Evolutionary conservation across 2,329 filamentous ascomycete genomes (phyloP), one percentile per base, ranked within the genome.

Genomic region (Penicillium sp.): DNA sequence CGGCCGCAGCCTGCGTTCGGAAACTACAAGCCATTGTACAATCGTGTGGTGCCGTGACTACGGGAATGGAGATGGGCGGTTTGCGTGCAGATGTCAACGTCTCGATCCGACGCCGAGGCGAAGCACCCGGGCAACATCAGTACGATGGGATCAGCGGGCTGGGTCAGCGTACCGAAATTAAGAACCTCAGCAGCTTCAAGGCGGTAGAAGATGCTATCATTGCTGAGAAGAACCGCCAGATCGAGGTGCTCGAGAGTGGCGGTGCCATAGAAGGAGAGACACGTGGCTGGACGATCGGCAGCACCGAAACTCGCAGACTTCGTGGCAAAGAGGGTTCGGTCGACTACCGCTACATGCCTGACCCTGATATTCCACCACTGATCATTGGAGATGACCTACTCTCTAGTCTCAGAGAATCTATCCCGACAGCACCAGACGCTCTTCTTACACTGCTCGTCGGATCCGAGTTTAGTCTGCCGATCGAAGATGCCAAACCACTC

Each of bases 261-360:
- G 90, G 90, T 1, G 76, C 79, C 0, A 83, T 97, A 50, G 83
- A 87, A 63, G 91, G 93, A 45, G 94, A 99, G 78, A 99, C 94
- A 8, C 84, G 94, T 57, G 93, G 94, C 6, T 99, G 93, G 92
- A 89, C 91, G 1, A 83, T 96, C 25, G 92, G 92, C 2, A 88
- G 86, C 62, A 91, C 86, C 4, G 88, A 92, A 71, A 97, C 94
- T 4, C 86, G 86, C 58, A 84, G 89, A 41, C 78, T 99, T 43
- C 85, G 94, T 68, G 91, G 91, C 27, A 99, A 99, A 74, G 94
- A 97, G 74, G 94, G 94, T 48, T 93, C 96, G 71, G 92, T 97
- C 6, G 94, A 99, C 74, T 99, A 99, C 75, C 84, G 94, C 42
- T 99, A 99, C 72, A 97, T 99, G 93, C 93, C 94, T 0, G 94